Base-by-base conservation (phyloP, 805 yeast genomes). In the Kodamaea lidongshanica region DNA sequence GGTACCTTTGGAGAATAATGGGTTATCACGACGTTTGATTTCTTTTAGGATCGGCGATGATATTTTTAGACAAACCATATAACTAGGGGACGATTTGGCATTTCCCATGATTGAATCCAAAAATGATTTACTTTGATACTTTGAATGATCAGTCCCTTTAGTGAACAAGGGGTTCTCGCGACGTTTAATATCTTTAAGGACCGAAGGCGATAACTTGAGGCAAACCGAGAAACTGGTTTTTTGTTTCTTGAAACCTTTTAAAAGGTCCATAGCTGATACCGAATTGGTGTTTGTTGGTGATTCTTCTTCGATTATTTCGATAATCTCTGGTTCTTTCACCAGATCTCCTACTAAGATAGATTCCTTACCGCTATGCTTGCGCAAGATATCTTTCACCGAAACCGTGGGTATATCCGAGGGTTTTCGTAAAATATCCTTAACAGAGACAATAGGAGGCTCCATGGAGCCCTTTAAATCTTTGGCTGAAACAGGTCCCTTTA, bases 161-260 rank as follows among this genome's bases (percentile, higher is more conserved):
- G 57, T 44, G 20, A 42, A 46, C 12, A 58, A 42, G 1, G 65
- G 61, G 33, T 50, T 53, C 19, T 50, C 56, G 25, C 30, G 42
- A 27, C 33, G 32, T 25, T 54, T 46, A 13, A 58, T 46, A 16
- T 50, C 47, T 14, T 42, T 45, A 19, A 61, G 40, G 4, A 39
- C 48, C 3, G 26, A 41, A 5, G 58, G 43, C 16, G 45, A 37
- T 5, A 63, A 28, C 24, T 46, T 50, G 12, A 58, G 39, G 2
- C 50, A 48, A 5, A 58, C 52, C 24, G 33, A 20, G 23, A 19
- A n/a, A 5, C 13, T 13, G 7, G 10, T 11, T 8, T 29, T 1
- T 5, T 15, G 16, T 12, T 24, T 23, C 38, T 13, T 37, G 30
- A 5, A 11, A 19, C 22, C 31, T 30, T 11, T 14, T 7, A 9